Evolutionary conservation across 352 stramenopile species (phyloP).

Genomic region (Peronospora farinosa): DNA sequence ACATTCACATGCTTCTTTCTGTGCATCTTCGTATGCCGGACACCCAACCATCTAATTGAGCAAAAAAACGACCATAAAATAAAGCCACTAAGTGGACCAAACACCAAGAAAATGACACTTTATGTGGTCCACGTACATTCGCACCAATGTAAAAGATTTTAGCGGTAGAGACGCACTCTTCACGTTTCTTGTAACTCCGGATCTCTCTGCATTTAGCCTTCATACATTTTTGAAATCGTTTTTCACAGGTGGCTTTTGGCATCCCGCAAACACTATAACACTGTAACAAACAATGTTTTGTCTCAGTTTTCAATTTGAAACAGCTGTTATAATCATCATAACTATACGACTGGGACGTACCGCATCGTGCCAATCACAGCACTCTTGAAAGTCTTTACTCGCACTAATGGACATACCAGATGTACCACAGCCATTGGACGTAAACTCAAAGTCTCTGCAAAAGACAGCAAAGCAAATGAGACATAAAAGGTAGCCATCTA

Average conservation of each 20-base stretch:
- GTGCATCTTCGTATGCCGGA: constrained; percentile 52
- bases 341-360: constrained; percentile 17
- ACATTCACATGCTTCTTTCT: constrained; percentile 68
- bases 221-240: constrained; percentile 70
- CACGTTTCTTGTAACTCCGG: constrained; percentile 9
- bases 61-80: no score
- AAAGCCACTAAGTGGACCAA: no score
- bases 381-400: constrained; percentile 48
- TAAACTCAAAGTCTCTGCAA: constrained; percentile 62
- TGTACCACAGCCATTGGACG: constrained; percentile 69
- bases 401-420: constrained; percentile 46
- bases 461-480: neutral
- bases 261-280: constrained; percentile 81
- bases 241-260: constrained; percentile 63
- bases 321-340: no score
- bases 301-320: neutral
- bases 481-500: constrained; percentile 9
- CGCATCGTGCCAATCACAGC: constrained; percentile 78
- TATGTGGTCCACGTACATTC: constrained; percentile 22
- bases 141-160: constrained; percentile 62
- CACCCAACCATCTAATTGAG: constrained; percentile 51
- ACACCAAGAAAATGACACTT: no score
- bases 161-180: constrained; percentile 54
- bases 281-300: constrained; percentile 16
- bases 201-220: constrained; percentile 38